These are phyloP conservation scores for Botrytis fabae DNA, from an alignment of 2,329 filamentous ascomycete species.

Conservation along the genomic window DNA sequence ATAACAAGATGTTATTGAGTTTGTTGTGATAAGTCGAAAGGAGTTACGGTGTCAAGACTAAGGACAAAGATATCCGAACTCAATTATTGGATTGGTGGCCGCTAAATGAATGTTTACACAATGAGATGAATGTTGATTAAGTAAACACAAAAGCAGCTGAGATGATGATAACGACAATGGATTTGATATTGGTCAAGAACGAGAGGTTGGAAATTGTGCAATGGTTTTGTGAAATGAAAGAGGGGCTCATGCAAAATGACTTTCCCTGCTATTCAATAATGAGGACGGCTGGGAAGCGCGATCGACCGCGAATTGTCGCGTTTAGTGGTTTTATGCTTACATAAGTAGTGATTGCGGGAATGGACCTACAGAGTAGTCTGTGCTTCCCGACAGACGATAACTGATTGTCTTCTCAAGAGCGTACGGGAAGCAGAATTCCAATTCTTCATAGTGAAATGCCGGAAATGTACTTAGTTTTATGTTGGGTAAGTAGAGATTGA, in stretches of 20 bases:
- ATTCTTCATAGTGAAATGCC: not conserved
- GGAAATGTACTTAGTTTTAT: not conserved
- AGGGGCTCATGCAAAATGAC: not conserved
- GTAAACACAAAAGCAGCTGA: not conserved
- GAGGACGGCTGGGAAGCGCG: not conserved
- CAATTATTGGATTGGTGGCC: not conserved
- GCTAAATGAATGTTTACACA: not conserved
- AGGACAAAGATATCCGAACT: not conserved
- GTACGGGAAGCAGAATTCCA: not conserved
- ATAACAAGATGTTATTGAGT: not conserved
- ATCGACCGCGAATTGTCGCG: constrained; percentile 10
- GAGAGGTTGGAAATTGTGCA: constrained; percentile 11
- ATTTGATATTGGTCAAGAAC: not conserved
- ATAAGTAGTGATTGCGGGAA: not conserved
- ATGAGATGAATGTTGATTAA: not conserved
- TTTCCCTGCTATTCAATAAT: not conserved
- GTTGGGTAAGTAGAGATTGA: not conserved
- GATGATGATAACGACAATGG: not conserved
- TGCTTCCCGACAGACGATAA: not conserved
- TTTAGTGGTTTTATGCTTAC: constrained; percentile 8
- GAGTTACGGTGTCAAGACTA: not conserved
- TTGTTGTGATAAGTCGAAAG: not conserved
- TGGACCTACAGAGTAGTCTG: not conserved
- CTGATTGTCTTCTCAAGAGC: not conserved
- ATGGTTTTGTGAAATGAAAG: constrained; percentile 13